phyloP scores from a whole-genome alignment of 495 filamentous ascomycete species.

The Hypomontagnella submonticulosa region DNA sequence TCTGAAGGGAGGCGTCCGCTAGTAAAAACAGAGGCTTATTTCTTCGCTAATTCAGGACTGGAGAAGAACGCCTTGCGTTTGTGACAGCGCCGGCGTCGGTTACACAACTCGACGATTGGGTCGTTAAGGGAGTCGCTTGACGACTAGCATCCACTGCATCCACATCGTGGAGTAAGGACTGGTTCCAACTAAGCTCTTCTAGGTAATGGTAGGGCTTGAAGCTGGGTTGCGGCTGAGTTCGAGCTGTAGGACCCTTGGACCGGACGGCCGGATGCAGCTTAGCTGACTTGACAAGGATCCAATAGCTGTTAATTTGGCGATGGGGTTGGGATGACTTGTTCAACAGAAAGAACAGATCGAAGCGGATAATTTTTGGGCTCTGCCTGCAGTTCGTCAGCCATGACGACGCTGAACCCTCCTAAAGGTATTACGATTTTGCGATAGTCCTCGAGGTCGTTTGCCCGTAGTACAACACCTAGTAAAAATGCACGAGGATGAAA shows the following conservation, averaged over 20 bases:
- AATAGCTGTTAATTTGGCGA: conserved; percentile 13
- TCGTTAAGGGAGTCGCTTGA: conserved; percentile 4
- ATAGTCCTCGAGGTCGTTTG: conserved; percentile 1
- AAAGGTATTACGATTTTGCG: background rate
- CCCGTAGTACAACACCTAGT: conserved; percentile 9
- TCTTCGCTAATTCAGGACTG: conserved; percentile 4
- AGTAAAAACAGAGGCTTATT: conserved; percentile 8
- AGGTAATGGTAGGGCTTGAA: conserved; percentile 31
- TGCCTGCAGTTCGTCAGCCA: conserved; percentile 25
- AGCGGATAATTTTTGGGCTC: conserved; percentile 25
- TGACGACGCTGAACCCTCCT: conserved; percentile 9
- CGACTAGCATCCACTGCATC: conserved; percentile 32
- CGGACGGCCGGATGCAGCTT: conserved; percentile 23
- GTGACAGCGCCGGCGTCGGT: conserved; percentile 25
- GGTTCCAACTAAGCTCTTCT: conserved; percentile 24
- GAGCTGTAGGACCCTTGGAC: conserved; percentile 21
- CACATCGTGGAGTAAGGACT: conserved; percentile 26
- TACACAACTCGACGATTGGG: conserved; percentile 22
- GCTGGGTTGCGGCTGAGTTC: conserved; percentile 39
- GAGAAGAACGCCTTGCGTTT: conserved; percentile 30
- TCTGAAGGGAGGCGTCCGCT: conserved; percentile 5
- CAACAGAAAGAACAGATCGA: conserved; percentile 32
- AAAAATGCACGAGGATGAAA: background rate
- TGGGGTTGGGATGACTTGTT: conserved; percentile 34
- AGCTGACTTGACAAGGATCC: conserved; percentile 15